Percentiles rank a stretch among this genome's conserved stretches.
Evolutionary conservation across 1,284 basidiomycete species (phyloP).

Genomic region (Apiotrichum sp.): DNA sequence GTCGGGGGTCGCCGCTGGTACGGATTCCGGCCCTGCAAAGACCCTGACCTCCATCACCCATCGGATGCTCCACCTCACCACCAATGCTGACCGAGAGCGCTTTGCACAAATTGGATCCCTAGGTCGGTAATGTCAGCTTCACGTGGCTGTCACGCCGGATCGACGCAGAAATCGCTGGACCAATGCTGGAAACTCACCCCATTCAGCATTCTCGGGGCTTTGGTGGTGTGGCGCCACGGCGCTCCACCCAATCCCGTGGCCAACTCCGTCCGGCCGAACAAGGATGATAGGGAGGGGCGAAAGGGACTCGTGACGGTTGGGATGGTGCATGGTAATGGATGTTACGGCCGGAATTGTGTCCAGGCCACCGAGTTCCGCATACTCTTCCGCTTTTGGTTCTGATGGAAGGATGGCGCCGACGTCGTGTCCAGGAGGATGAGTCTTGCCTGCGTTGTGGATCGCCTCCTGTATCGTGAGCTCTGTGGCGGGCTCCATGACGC

Average conservation of each 20-base stretch:
- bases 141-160: background rate
- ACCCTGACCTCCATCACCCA: background rate
- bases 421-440: background rate
- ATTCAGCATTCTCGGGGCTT: background rate
- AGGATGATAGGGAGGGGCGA: slow-evolving; percentile 22
- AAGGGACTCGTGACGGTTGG: background rate
- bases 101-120: slow-evolving; percentile 14
- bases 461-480: slow-evolving; percentile 30
- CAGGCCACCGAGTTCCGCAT: background rate
- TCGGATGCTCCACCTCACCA: too few relatives aligned
- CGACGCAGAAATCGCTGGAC: too few relatives aligned
- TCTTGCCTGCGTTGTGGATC: slow-evolving; percentile 20
- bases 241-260: slow-evolving; percentile 23
- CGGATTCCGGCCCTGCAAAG: too few relatives aligned
- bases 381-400: background rate
- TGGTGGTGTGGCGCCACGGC: slow-evolving; percentile 15
- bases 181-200: slow-evolving; percentile 6
- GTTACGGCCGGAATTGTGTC: background rate
- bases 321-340: slow-evolving; percentile 5
- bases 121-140: slow-evolving; percentile 12
- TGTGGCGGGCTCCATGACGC: slow-evolving; percentile 8
- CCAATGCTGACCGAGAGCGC: slow-evolving; percentile 1
- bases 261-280: slow-evolving; percentile 22
- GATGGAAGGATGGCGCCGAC: too few relatives aligned
- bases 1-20: too few relatives aligned